These are phyloP conservation scores for Penicillium roqueforti DNA, from an alignment of 495 filamentous ascomycete species.

Conservation along the genomic window DNA sequence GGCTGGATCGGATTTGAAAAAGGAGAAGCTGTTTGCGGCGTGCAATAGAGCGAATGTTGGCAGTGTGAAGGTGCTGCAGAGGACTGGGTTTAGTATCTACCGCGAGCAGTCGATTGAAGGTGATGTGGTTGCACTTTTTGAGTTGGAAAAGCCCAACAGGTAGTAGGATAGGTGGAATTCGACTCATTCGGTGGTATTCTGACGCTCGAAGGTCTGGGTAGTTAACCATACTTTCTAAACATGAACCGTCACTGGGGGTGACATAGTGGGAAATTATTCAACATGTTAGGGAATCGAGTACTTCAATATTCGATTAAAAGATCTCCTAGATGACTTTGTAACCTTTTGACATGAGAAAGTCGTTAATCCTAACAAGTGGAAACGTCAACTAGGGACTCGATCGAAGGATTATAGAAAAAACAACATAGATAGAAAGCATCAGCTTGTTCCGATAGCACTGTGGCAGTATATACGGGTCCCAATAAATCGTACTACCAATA, in stretches of 20 bases:
- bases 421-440: not conserved
- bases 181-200: not conserved
- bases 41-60: conserved; percentile 23
- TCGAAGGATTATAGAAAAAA: not conserved
- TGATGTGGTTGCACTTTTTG: conserved; percentile 19
- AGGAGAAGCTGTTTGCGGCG: conserved; percentile 20
- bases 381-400: not conserved
- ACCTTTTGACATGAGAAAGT: not conserved
- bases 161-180: not conserved
- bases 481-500: too few species aligned
- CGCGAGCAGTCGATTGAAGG: conserved; percentile 13
- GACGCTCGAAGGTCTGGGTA: not conserved
- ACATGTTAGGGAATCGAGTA: not conserved
- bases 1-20: too few species aligned
- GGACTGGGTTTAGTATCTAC: conserved; percentile 16
- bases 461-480: not conserved
- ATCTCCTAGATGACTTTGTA: not conserved
- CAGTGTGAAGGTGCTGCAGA: conserved; percentile 24
- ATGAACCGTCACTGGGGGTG: not conserved
- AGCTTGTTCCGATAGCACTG: not conserved
- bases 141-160: conserved; percentile 2
- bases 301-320: not conserved
- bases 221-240: too few species aligned
- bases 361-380: not conserved
- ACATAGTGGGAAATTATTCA: not conserved